phyloP scores from a whole-genome alignment of 1,139 yeast genomes.

The Pichia inconspicua region DNA sequence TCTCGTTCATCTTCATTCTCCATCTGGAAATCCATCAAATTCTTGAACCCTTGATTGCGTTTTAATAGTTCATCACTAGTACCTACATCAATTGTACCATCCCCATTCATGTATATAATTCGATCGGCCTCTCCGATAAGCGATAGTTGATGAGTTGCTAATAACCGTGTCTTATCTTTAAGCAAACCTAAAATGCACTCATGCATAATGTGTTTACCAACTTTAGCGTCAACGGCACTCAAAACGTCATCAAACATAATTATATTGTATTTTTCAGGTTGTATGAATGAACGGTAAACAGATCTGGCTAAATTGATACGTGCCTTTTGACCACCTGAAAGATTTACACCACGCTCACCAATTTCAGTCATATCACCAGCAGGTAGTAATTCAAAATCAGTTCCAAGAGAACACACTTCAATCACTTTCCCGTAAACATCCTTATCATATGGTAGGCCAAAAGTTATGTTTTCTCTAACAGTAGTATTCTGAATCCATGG shows the following conservation, averaged over 20 bases:
- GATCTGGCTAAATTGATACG: conserved; percentile 79
- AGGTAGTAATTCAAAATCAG: conserved; percentile 63
- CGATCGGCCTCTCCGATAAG: conserved; percentile 66
- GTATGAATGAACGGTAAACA: conserved; percentile 41
- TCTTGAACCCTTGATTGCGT: conserved; percentile 41
- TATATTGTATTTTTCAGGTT: conserved; percentile 46
- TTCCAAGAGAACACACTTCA: conserved; percentile 55
- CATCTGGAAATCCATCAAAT: conserved; percentile 44
- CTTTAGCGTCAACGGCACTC: conserved; percentile 62
- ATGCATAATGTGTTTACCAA: conserved; percentile 63
- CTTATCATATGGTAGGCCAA: conserved; percentile 55
- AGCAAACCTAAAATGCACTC: conserved; percentile 55
- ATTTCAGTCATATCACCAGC: conserved; percentile 82
- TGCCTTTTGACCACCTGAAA: conserved; percentile 92
- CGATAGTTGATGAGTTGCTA: conserved; percentile 82
- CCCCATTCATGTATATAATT: conserved; percentile 59
- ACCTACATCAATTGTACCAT: conserved; percentile 58
- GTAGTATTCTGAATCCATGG: conserved; percentile 88
- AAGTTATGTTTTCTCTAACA: conserved; percentile 62
- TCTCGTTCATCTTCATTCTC: conserved; percentile 4
- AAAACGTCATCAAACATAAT: conserved; percentile 75
- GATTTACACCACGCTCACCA: conserved; percentile 85
- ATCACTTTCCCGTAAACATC: conserved; percentile 49
- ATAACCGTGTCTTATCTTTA: conserved; percentile 53
- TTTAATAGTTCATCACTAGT: conserved; percentile 42